Conservation (phyloP, 2,329 filamentous ascomycete species). For the Epicoccum nigrum region DNA sequence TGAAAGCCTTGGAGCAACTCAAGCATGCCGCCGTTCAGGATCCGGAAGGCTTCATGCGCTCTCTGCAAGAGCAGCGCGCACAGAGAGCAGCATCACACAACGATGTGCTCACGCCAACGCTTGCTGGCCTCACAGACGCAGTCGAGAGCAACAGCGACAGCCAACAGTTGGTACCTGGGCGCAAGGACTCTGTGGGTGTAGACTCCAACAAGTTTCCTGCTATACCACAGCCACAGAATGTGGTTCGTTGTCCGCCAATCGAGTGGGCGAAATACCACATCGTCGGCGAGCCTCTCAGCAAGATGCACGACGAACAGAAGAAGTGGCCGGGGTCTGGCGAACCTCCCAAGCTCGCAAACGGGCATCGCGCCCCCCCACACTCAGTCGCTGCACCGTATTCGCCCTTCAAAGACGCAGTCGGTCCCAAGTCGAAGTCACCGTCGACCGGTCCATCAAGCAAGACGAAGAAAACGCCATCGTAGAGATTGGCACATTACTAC, state of each 20-base stretch:
- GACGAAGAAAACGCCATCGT: slow-evolving; percentile 43
- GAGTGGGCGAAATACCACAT: slow-evolving; percentile 96
- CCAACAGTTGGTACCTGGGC: slow-evolving; percentile 24
- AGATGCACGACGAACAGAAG: slow-evolving; percentile 80
- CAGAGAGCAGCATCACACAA: slow-evolving; percentile 38
- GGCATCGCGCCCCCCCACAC: slow-evolving; percentile 55
- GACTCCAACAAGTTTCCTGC: slow-evolving; percentile 58
- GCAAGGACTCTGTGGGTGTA: slow-evolving; percentile 38
- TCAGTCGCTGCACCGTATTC: slow-evolving; percentile 65
- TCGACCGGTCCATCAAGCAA: slow-evolving; percentile 32
- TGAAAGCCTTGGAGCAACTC: slow-evolving; percentile 70
- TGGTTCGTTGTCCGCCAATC: slow-evolving; percentile 85
- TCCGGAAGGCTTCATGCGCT: slow-evolving; percentile 73
- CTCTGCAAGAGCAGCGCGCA: slow-evolving; percentile 66
- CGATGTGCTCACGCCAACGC: slow-evolving; percentile 47
- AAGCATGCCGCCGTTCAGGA: slow-evolving; percentile 74
- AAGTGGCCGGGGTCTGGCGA: slow-evolving; percentile 50
- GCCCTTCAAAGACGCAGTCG: slow-evolving; percentile 61
- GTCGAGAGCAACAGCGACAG: slow-evolving; percentile 29
- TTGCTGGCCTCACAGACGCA: slow-evolving; percentile 44
- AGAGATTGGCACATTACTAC: slow-evolving; percentile 5
- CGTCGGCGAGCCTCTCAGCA: slow-evolving; percentile 83
- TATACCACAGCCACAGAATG: slow-evolving; percentile 78
- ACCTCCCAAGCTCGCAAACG: slow-evolving; percentile 44
- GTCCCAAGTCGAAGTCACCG: slow-evolving; percentile 27